These are phyloP conservation scores for Galeopsis tetrahit DNA, from an alignment of 257 asterid species.

Conservation along the genomic window DNA sequence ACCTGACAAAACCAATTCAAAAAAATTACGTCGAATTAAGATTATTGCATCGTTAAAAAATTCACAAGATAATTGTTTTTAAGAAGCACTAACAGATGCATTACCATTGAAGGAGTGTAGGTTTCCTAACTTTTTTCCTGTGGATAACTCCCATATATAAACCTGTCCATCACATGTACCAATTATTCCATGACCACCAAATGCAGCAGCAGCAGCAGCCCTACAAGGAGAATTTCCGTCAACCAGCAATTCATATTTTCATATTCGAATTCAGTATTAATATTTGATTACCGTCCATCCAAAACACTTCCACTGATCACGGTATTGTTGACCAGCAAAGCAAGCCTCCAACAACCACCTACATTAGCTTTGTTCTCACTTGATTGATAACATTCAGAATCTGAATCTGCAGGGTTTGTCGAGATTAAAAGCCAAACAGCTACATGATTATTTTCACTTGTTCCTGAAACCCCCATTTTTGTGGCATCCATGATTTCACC, in stretches of 20 bases:
- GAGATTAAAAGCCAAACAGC: conserved; percentile 86
- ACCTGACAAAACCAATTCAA: conserved; percentile 47
- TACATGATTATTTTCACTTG: conserved; percentile 48
- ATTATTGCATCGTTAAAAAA: not conserved
- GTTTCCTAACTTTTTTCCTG: conserved; percentile 68
- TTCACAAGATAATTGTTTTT: not conserved
- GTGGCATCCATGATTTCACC: conserved; percentile 72
- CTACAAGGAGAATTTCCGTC: conserved; percentile 25
- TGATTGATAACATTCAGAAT: conserved; percentile 41
- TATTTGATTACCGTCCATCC: conserved; percentile 65
- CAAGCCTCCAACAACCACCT: conserved; percentile 71
- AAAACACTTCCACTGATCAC: conserved; percentile 70
- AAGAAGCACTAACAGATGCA: not conserved
- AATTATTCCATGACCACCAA: conserved; percentile 76
- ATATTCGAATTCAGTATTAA: not conserved
- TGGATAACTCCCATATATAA: conserved; percentile 80
- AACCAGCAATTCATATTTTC: not conserved
- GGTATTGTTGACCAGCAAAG: conserved; percentile 66
- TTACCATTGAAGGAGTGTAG: conserved; percentile 72
- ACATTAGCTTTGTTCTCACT: conserved; percentile 39
- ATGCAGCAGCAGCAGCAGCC: conserved; percentile 60
- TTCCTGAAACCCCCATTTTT: conserved; percentile 48
- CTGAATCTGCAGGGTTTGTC: conserved; percentile 45
- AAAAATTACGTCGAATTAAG: not conserved
- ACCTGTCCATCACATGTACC: conserved; percentile 80